Evolutionary conservation across 345 rosid genomes (phyloP).

Genomic region (Laguncularia racemosa): DNA sequence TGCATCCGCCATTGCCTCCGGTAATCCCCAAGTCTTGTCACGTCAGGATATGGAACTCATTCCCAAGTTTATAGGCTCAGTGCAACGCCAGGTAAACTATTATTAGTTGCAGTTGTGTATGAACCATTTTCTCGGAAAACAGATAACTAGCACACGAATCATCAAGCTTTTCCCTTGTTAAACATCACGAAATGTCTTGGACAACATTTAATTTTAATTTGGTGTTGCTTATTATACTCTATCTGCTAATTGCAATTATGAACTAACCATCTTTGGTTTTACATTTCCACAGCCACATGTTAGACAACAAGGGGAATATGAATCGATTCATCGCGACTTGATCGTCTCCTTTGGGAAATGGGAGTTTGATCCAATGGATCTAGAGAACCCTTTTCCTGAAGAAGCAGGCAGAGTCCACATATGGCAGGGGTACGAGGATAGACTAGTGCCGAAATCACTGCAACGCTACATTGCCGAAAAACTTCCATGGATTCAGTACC

Average conservation of each 20-base stretch:
- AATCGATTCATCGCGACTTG: conserved; percentile 40
- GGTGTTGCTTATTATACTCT: background rate
- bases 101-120: too few species aligned
- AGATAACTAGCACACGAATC: too few species aligned
- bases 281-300: conserved; percentile 10
- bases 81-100: conserved; percentile 12
- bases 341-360: conserved; percentile 45
- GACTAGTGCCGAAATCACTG: conserved; percentile 37
- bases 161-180: background rate
- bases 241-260: background rate
- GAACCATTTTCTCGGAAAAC: too few species aligned
- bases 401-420: conserved; percentile 43
- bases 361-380: conserved; percentile 52
- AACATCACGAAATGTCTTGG: too few species aligned
- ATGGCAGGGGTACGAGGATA: conserved; percentile 64
- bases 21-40: conserved; percentile 19
- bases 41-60: conserved; percentile 32
- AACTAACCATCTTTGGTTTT: background rate
- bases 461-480: conserved; percentile 43
- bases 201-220: background rate
- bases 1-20: conserved; percentile 26
- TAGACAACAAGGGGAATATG: conserved; percentile 57
- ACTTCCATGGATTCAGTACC: conserved; percentile 56
- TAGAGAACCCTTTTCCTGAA: conserved; percentile 35
- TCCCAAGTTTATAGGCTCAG: conserved; percentile 10